Percentiles rank a stretch among this genome's conserved stretches.
Evolutionary conservation across 768 basidiomycete genomes (phyloP).

Genomic region (Russula sp.): DNA sequence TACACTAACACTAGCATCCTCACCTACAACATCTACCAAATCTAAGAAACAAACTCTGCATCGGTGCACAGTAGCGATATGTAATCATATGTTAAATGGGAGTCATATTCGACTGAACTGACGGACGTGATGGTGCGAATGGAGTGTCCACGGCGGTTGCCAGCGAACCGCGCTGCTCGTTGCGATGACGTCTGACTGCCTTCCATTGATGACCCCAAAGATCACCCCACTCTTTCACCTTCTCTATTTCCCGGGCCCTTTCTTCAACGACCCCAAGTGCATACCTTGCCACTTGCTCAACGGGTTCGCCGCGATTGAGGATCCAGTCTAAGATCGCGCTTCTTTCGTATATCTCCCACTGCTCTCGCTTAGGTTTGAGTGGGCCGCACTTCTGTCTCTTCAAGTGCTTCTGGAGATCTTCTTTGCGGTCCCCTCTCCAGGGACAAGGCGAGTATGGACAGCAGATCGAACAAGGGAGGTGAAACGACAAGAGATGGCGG

Average conservation of each 20-base stretch:
- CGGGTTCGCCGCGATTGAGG: neutral
- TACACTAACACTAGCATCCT: too few species aligned
- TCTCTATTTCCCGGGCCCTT: neutral
- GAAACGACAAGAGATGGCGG: neutral
- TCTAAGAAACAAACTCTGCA: neutral
- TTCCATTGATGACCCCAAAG: neutral
- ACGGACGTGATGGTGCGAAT: neutral
- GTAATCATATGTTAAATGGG: too few species aligned
- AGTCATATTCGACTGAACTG: neutral
- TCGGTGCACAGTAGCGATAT: neutral
- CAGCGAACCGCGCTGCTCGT: neutral
- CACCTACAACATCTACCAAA: neutral
- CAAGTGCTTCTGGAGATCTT: neutral
- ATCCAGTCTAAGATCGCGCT: neutral
- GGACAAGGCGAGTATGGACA: neutral
- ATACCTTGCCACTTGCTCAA: neutral
- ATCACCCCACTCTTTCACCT: neutral
- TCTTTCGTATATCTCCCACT: neutral
- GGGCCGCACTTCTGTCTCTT: neutral
- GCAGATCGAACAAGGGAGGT: neutral
- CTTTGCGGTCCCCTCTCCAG: neutral
- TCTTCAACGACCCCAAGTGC: neutral
- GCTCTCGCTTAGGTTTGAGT: neutral
- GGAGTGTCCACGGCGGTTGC: neutral
- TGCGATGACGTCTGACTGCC: neutral